Conservation (phyloP, 2,329 filamentous ascomycete species). For the Penicillium sclerotiorum region DNA sequence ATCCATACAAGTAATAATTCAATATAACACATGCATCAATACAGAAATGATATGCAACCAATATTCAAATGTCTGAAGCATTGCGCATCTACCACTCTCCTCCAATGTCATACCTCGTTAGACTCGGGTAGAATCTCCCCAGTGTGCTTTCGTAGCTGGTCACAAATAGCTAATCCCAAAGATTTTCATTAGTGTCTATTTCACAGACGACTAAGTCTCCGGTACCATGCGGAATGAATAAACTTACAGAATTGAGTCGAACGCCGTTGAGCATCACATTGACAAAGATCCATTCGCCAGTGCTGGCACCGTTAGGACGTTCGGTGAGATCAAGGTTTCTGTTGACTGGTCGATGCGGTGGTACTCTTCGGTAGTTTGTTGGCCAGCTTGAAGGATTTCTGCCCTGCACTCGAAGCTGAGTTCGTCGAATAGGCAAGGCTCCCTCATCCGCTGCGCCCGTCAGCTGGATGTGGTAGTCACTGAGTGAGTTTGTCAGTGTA, state of each 20-base stretch:
- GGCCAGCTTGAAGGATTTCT: neutral
- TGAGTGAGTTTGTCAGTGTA: neutral
- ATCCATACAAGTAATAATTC: too few relatives aligned
- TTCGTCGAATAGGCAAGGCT: neutral
- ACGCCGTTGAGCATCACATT: constrained; percentile 1
- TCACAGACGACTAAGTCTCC: too few relatives aligned
- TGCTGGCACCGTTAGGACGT: neutral
- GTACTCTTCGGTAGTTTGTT: neutral
- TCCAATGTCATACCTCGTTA: neutral
- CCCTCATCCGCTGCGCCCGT: neutral
- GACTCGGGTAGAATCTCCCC: neutral
- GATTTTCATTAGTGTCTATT: neutral
- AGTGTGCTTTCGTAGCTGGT: neutral
- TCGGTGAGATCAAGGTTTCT: neutral
- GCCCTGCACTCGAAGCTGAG: neutral
- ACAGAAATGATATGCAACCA: too few relatives aligned
- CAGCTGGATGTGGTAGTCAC: neutral
- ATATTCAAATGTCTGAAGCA: too few relatives aligned
- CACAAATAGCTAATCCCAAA: neutral
- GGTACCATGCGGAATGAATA: too few relatives aligned
- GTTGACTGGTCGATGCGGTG: neutral
- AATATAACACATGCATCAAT: too few relatives aligned
- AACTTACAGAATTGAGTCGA: neutral
- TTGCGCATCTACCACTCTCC: neutral
- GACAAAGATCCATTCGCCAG: neutral